These are phyloP conservation scores for Fraxinus anomala DNA, from an alignment of 257 asterid species.

Conservation along the genomic window DNA sequence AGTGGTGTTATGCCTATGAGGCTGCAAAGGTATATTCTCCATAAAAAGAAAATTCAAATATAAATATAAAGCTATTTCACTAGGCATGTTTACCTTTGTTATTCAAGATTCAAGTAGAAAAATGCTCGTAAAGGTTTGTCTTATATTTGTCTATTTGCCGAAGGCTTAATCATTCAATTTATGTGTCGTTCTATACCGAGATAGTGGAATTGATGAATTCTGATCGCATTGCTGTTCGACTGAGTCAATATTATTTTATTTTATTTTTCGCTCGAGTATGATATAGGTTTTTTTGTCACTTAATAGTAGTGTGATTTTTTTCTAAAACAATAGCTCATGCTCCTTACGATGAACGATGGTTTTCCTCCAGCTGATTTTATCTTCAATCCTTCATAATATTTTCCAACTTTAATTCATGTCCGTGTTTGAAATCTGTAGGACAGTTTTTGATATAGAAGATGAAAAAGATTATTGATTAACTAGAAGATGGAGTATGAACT, in stretches of 20 bases:
- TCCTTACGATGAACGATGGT: background rate
- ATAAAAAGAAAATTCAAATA: slow-evolving; percentile 3
- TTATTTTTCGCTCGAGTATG: background rate
- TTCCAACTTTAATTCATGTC: background rate
- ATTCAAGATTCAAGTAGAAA: background rate
- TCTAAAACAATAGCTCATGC: background rate
- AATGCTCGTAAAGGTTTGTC: background rate
- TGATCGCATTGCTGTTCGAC: background rate
- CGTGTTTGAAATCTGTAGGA: background rate
- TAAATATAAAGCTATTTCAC: slow-evolving; percentile 16
- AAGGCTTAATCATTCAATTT: background rate
- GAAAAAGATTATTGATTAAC: background rate
- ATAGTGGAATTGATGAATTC: background rate
- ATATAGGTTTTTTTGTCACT: background rate
- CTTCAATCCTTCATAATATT: background rate
- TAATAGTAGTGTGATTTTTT: background rate
- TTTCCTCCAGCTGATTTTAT: background rate
- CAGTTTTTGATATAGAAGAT: background rate
- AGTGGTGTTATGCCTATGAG: slow-evolving; percentile 89
- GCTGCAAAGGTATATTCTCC: slow-evolving; percentile 63
- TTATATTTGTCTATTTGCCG: background rate
- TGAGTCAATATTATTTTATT: background rate
- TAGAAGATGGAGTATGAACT: background rate
- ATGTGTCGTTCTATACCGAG: background rate
- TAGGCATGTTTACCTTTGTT: background rate